A percentile compares a stretch with the other conserved stretches of the same genome.
Conservation (phyloP, 257 asterid genomes). For the Ilex aquifolium region DNA sequence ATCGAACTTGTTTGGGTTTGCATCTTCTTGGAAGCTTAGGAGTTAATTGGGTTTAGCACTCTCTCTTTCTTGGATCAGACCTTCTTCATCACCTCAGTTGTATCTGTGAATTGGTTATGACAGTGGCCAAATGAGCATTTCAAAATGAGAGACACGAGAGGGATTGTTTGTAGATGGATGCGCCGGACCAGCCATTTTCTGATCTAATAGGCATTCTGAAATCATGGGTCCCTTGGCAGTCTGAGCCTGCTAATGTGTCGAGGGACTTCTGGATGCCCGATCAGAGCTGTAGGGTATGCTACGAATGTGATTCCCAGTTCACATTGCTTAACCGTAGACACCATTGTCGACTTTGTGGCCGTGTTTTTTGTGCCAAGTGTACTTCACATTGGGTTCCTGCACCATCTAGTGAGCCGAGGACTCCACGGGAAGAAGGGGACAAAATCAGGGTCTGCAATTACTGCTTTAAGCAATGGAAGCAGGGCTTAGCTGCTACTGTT, state of each 20-base stretch:
- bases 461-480: slow-evolving; percentile 75
- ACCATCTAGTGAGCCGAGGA: slow-evolving; percentile 25
- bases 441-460: slow-evolving; percentile 75
- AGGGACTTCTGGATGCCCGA: slow-evolving; percentile 99
- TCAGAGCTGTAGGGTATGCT: slow-evolving; percentile 91
- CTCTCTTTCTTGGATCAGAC: slow-evolving; percentile 14
- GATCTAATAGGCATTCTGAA: slow-evolving; percentile 59
- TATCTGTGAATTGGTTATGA: slow-evolving; percentile 23
- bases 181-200: slow-evolving; percentile 42
- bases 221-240: slow-evolving; percentile 77
- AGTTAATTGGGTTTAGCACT: slow-evolving; percentile 9
- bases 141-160: slow-evolving; percentile 46
- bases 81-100: slow-evolving; percentile 1
- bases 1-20: too few relatives aligned
- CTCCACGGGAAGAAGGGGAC: slow-evolving; percentile 52
- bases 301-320: slow-evolving; percentile 88
- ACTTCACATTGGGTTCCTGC: slow-evolving; percentile 75
- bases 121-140: slow-evolving; percentile 47
- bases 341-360: slow-evolving; percentile 91
- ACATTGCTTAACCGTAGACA: slow-evolving; percentile 86
- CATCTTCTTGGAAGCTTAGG: not conserved
- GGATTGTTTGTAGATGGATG: slow-evolving; percentile 55
- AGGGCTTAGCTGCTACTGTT: slow-evolving; percentile 31
- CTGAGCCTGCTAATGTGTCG: slow-evolving; percentile 67
- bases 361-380: slow-evolving; percentile 82